Percentiles rank a stretch among this genome's conserved stretches.
phyloP scores from a whole-genome alignment of 345 rosid species.

The Eutrema yunnanense region DNA sequence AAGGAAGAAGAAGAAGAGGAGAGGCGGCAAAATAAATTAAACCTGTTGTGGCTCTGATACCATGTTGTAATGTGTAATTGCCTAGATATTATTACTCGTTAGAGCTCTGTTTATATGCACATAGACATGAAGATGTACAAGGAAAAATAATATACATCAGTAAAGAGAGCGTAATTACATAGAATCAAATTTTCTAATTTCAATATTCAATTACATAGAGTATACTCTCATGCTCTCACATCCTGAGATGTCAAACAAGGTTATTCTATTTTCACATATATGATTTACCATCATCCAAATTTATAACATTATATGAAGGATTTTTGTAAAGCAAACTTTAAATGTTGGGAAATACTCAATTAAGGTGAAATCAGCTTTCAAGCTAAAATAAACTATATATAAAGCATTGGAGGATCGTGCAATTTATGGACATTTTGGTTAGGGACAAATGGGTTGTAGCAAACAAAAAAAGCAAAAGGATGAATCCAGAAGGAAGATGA shows the following conservation, averaged over 20 bases:
- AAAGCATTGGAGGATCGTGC: conserved; percentile 2
- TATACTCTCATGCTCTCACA: too few relatives aligned
- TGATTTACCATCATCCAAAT: not conserved
- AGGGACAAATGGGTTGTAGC: conserved; percentile 11
- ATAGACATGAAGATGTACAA: too few relatives aligned
- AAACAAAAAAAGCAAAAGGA: not conserved
- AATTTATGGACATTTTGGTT: conserved; percentile 8
- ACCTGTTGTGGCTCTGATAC: too few relatives aligned
- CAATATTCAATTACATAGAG: too few relatives aligned
- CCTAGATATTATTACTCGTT: too few relatives aligned
- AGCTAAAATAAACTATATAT: not conserved
- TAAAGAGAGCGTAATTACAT: too few relatives aligned
- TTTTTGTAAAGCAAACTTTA: not conserved
- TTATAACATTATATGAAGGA: not conserved
- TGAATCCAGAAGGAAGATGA: conserved; percentile 6
- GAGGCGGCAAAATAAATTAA: too few relatives aligned
- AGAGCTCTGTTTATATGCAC: too few relatives aligned
- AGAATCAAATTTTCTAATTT: too few relatives aligned
- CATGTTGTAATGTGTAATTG: too few relatives aligned
- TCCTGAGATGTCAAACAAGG: not conserved
- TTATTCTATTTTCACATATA: not conserved
- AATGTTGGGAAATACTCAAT: not conserved
- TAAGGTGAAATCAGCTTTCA: not conserved
- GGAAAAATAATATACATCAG: too few relatives aligned
- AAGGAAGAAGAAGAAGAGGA: too few relatives aligned